Evolutionary conservation across 2,329 filamentous ascomycete genomes (phyloP).

Genomic region (Pseudopyrenochaeta lycopersici): DNA sequence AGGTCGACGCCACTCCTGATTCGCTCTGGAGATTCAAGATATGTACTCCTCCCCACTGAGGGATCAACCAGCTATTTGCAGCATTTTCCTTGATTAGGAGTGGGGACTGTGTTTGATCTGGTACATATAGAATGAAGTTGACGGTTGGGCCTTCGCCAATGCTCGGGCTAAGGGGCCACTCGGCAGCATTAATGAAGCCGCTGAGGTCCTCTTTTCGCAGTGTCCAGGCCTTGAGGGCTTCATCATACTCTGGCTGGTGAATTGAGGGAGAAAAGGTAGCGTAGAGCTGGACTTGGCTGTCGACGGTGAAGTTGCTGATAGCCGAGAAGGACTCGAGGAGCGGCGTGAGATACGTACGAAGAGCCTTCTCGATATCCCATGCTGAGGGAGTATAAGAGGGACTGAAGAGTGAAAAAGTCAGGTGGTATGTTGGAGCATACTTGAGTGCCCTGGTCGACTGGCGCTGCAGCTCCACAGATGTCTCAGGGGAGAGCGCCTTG

Average conservation of each 20-base stretch:
- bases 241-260: slow-evolving; percentile 64
- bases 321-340: slow-evolving; percentile 79
- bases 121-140: slow-evolving; percentile 93
- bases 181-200: slow-evolving; percentile 95
- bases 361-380: slow-evolving; percentile 88
- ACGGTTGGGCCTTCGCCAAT: slow-evolving; percentile 93
- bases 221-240: slow-evolving; percentile 66
- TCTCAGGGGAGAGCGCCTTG: slow-evolving; percentile 60
- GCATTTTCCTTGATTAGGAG: slow-evolving; percentile 67
- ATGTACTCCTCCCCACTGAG: slow-evolving; percentile 88
- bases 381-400: slow-evolving; percentile 78
- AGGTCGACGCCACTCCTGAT: slow-evolving; percentile 54
- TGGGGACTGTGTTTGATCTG: slow-evolving; percentile 71
- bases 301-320: slow-evolving; percentile 95
- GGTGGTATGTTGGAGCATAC: slow-evolving; percentile 91
- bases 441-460: slow-evolving; percentile 87
- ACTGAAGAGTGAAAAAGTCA: slow-evolving; percentile 95
- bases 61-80: slow-evolving; percentile 87
- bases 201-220: slow-evolving; percentile 87
- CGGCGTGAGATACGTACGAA: slow-evolving; percentile 82
- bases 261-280: slow-evolving; percentile 73
- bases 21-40: slow-evolving; percentile 68
- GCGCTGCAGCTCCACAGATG: slow-evolving; percentile 63
- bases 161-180: slow-evolving; percentile 95
- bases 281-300: slow-evolving; percentile 95